Evolutionary conservation across 2,329 filamentous ascomycete species (phyloP).

Genomic region (Hypoxylon sp.): DNA sequence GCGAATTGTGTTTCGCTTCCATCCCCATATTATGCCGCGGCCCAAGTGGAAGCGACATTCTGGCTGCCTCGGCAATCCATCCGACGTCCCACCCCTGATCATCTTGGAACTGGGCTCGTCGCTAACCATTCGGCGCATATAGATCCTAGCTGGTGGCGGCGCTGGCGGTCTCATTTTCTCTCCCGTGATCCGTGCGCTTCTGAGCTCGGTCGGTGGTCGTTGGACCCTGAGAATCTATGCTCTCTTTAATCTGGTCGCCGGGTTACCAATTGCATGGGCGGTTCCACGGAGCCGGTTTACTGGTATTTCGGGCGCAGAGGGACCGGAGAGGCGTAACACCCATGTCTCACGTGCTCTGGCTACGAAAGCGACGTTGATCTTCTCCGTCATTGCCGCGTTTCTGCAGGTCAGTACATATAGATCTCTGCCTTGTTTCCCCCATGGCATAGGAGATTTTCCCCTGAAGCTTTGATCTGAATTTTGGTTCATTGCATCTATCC

Average conservation of each 20-base stretch:
- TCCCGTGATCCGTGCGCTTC: slow-evolving; percentile 55
- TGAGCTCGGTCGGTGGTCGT: slow-evolving; percentile 57
- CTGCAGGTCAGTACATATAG: slow-evolving; percentile 47
- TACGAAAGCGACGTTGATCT: slow-evolving; percentile 55
- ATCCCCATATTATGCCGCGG: too few species aligned
- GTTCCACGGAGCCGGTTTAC: slow-evolving; percentile 55
- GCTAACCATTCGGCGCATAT: slow-evolving; percentile 20
- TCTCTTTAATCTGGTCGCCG: slow-evolving; percentile 53
- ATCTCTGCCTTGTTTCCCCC: slow-evolving; percentile 28
- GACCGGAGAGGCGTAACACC: slow-evolving; percentile 49
- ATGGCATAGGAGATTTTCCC: not conserved
- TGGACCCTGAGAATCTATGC: slow-evolving; percentile 58
- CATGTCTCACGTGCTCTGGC: slow-evolving; percentile 55
- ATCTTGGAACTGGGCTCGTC: too few species aligned
- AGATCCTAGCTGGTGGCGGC: slow-evolving; percentile 57
- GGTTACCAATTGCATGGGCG: slow-evolving; percentile 55
- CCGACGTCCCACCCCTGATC: not conserved
- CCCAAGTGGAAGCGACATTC: not conserved
- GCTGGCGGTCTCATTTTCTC: slow-evolving; percentile 58
- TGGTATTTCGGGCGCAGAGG: slow-evolving; percentile 35
- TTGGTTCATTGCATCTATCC: not conserved
- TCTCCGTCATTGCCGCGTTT: slow-evolving; percentile 56
- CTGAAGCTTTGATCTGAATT: not conserved
- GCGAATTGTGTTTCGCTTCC: not conserved
- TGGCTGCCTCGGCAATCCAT: not conserved